Percentiles rank a stretch among this genome's conserved stretches.
Evolutionary conservation across 2,329 filamentous ascomycete genomes (phyloP).

Genomic region (Cercospora sp.): DNA sequence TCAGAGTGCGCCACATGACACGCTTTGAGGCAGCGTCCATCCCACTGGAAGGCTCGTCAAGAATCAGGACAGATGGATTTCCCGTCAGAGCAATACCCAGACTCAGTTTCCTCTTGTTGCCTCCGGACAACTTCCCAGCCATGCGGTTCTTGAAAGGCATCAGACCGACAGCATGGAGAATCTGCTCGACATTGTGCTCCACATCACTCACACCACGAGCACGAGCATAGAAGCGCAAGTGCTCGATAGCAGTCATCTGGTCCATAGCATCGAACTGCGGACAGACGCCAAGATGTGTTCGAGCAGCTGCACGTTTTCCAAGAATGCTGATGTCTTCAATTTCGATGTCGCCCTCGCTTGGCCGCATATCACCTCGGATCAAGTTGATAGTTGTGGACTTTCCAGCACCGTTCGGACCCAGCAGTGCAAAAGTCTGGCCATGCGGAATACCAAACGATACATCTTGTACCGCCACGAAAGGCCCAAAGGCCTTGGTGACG

Average conservation of each 20-base stretch:
- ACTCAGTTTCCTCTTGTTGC: constrained; percentile 90
- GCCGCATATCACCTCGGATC: constrained; percentile 83
- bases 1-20: constrained; percentile 87
- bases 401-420: constrained; percentile 88
- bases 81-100: constrained; percentile 90
- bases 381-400: constrained; percentile 88
- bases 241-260: constrained; percentile 83
- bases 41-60: constrained; percentile 85
- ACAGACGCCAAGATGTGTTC: constrained; percentile 82
- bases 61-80: constrained; percentile 79
- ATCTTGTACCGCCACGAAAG: constrained; percentile 80
- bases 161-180: constrained; percentile 80
- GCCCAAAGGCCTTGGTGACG: constrained; percentile 75
- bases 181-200: constrained; percentile 72
- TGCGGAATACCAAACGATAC: constrained; percentile 74
- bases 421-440: constrained; percentile 81
- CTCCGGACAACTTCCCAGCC: constrained; percentile 78
- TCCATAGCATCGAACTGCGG: constrained; percentile 78
- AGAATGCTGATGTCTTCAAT: constrained; percentile 76
- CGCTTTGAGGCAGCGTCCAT: constrained; percentile 90
- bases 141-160: constrained; percentile 69
- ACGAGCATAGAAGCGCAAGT: constrained; percentile 82
- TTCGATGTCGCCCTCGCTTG: constrained; percentile 69
- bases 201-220: constrained; percentile 76
- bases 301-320: constrained; percentile 68